Percentiles rank a stretch among this genome's conserved stretches.
Conservation (phyloP, 495 filamentous ascomycete species). For the Aspergillus bridgeri region DNA sequence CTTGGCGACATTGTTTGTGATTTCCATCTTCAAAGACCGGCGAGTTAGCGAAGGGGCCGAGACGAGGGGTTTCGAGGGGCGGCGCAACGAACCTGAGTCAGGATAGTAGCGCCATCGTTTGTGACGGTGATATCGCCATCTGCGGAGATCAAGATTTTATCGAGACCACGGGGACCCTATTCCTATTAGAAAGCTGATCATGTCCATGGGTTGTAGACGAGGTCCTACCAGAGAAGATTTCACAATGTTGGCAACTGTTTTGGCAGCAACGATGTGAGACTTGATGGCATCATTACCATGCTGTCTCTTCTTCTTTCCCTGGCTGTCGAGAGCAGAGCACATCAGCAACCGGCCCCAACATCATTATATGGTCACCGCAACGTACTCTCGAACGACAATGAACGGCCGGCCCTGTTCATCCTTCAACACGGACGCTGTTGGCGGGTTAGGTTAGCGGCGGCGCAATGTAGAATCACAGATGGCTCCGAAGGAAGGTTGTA, state of each 20-base stretch:
- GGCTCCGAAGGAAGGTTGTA: constrained; percentile 23
- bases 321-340: constrained; percentile 49
- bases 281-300: constrained; percentile 97
- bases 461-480: not conserved
- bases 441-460: constrained; percentile 4
- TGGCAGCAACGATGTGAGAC: constrained; percentile 92
- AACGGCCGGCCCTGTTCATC: constrained; percentile 97
- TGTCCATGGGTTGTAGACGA: not conserved
- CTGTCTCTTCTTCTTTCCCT: constrained; percentile 96
- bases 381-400: constrained; percentile 97
- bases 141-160: constrained; percentile 98
- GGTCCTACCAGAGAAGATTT: constrained; percentile 77
- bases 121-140: constrained; percentile 99
- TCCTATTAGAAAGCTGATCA: constrained; percentile 20
- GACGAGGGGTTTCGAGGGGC: constrained; percentile 2
- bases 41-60: constrained; percentile 18
- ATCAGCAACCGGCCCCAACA: constrained; percentile 18
- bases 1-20: constrained; percentile 97
- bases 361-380: constrained; percentile 22
- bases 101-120: constrained; percentile 97
- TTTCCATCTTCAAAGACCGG: constrained; percentile 72
- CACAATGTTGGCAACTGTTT: constrained; percentile 94
- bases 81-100: constrained; percentile 62
- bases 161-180: constrained; percentile 87
- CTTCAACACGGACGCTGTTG: constrained; percentile 67